Base-by-base conservation (phyloP, 2,329 filamentous ascomycete species). In the Ciborinia camelliae region DNA sequence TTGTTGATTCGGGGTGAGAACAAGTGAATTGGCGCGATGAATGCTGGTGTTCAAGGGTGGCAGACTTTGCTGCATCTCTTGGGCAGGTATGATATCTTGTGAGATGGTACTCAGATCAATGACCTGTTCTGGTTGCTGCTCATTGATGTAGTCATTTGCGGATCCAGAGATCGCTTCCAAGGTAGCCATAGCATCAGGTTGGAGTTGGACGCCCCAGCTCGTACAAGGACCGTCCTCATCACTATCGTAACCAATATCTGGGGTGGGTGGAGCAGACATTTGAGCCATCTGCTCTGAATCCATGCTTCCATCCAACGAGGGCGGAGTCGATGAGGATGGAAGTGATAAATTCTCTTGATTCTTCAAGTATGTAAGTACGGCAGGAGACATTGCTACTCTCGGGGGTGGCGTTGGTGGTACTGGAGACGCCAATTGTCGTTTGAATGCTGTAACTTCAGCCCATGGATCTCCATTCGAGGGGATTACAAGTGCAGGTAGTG, bases 201-300 rank as follows among this genome's bases (percentile, higher is more conserved):
- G 90, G 50, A 97, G 86, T 70, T 85, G 84, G 39, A 92, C 84
- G 1, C 89, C 89, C 63, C 63, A 64, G 35, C 80, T 68, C 48
- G 79, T 81, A 91, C 92, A 96, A 65, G 84, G 80, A 54, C 85
- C 84, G 23, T 81, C 79, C 37, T 85, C 80, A 12, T 80, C 79
- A 39, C 85, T 81, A 28, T 81, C 79, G 64, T 81, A 79, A 20
- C 82, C 85, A 69, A 91, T 82, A 66, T 94, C 83, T 18, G 93
- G 93, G 0, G 93, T 97, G 14, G 90, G 86, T 6, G 94, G 92
- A 57, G 91, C 91, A 73, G 92, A 96, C 75, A 92, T 84, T 62
- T 84, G 84, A 1, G 92, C 91, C 76, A 96, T 84, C 75, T 96
- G 92, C 74, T 97, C 93, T 2, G 93, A 96, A 10, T 87, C 90